Evolutionary conservation across 176 grass and related monocot genomes (phyloP).

Genomic region (Triticum timopheevii): DNA sequence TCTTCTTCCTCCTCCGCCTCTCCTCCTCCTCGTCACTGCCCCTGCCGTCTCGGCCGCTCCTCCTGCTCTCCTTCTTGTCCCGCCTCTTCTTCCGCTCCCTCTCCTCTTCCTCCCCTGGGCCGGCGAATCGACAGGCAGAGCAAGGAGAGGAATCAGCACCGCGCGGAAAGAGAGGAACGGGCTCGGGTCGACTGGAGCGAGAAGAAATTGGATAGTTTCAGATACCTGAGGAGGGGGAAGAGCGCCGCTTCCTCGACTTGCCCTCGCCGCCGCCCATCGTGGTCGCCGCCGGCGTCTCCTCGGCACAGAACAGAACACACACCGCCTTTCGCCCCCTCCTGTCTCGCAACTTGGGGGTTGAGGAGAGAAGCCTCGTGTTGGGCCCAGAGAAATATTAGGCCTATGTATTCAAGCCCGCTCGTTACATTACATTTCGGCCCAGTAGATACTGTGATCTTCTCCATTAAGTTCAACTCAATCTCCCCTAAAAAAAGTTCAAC

Average conservation of each 20-base stretch:
- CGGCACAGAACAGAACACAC: background rate
- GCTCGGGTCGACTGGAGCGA: background rate
- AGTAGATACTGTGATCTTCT: too few relatives aligned
- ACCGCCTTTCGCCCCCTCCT: background rate
- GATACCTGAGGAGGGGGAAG: slow-evolving; percentile 50
- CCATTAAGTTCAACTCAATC: too few relatives aligned
- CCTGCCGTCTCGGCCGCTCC: slow-evolving; percentile 12
- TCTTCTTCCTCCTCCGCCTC: slow-evolving; percentile 48
- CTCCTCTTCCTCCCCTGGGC: slow-evolving; percentile 62
- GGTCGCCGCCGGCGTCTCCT: slow-evolving; percentile 20
- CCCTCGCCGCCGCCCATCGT: slow-evolving; percentile 65
- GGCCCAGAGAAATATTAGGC: background rate
- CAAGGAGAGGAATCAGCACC: slow-evolving; percentile 17
- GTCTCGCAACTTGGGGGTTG: background rate
- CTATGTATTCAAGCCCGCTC: background rate
- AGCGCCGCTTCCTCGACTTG: slow-evolving; percentile 62
- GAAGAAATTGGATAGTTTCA: background rate
- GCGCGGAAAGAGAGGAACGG: background rate
- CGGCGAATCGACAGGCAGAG: background rate
- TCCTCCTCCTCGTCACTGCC: slow-evolving; percentile 42
- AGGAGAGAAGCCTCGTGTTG: background rate
- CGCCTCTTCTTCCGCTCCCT: slow-evolving; percentile 58
- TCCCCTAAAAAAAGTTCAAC: too few relatives aligned
- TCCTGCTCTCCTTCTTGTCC: slow-evolving; percentile 47
- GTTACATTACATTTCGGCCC: background rate